phyloP scores from a whole-genome alignment of 2,329 filamentous ascomycete species.

The Colletotrichum tofieldiae region DNA sequence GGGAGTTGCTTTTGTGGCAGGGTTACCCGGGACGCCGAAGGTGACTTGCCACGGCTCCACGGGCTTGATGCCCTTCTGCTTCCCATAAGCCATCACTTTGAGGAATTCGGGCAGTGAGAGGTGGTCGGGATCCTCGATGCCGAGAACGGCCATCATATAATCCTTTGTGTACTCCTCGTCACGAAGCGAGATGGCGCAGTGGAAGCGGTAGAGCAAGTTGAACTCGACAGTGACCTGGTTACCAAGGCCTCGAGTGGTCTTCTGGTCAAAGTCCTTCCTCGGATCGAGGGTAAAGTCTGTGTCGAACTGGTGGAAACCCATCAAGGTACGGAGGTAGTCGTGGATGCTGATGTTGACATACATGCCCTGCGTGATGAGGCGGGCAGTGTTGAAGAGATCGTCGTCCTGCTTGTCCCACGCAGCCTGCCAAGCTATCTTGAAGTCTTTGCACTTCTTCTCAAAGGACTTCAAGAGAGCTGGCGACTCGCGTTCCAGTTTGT shows the following conservation, averaged over 20 bases:
- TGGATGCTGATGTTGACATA: conserved; percentile 69
- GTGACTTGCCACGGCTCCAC: neutral
- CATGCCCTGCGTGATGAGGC: conserved; percentile 68
- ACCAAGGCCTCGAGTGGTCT: conserved; percentile 58
- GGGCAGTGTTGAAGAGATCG: conserved; percentile 84
- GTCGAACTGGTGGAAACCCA: conserved; percentile 54
- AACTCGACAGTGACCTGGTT: conserved; percentile 69
- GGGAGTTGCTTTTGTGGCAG: neutral
- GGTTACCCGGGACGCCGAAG: neutral
- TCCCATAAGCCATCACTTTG: neutral
- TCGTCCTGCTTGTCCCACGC: conserved; percentile 76
- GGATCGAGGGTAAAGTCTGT: conserved; percentile 52
- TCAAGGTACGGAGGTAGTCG: conserved; percentile 68
- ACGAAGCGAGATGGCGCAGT: conserved; percentile 58
- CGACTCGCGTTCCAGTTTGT: neutral
- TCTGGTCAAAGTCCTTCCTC: conserved; percentile 47
- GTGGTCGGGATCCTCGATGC: neutral
- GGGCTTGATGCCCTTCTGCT: neutral
- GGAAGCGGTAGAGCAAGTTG: conserved; percentile 68
- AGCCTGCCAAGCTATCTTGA: conserved; percentile 57
- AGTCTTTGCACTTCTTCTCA: conserved; percentile 62
- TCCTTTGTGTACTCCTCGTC: conserved; percentile 54
- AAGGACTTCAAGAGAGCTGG: conserved; percentile 16
- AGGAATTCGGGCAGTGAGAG: neutral
- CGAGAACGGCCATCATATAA: neutral